phyloP scores from a whole-genome alignment of 1,139 yeast genomes.

The Diutina rugosa region DNA sequence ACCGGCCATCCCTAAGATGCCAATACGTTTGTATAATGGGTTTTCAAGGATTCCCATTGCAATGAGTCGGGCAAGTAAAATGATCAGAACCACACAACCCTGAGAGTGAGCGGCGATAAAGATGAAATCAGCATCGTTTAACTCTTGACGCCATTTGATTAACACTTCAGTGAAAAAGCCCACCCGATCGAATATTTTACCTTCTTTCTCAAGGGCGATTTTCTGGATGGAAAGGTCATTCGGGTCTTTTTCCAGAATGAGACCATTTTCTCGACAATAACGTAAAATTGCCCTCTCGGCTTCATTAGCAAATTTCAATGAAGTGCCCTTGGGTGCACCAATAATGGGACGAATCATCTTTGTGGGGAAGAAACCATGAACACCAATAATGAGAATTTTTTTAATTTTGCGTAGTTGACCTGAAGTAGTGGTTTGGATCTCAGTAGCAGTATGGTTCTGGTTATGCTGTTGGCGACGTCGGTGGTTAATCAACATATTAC shows the following conservation, averaged over 20 bases:
- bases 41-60: slow-evolving; percentile 52
- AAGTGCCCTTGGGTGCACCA: slow-evolving; percentile 91
- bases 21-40: slow-evolving; percentile 39
- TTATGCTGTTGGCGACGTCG: slow-evolving; percentile 5
- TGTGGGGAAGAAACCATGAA: slow-evolving; percentile 92
- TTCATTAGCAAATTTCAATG: slow-evolving; percentile 73
- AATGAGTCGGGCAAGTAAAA: slow-evolving; percentile 59
- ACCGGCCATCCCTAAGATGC: slow-evolving; percentile 90
- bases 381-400: slow-evolving; percentile 72
- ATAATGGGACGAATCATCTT: slow-evolving; percentile 71
- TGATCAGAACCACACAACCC: slow-evolving; percentile 86
- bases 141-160: slow-evolving; percentile 56
- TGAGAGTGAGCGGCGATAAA: slow-evolving; percentile 91
- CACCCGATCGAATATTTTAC: slow-evolving; percentile 77
- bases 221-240: slow-evolving; percentile 58
- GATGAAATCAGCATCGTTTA: slow-evolving; percentile 69
- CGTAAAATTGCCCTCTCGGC: slow-evolving; percentile 67
- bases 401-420: slow-evolving; percentile 23
- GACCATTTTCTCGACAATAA: slow-evolving; percentile 53
- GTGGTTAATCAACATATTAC: slow-evolving; percentile 28
- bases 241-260: slow-evolving; percentile 24
- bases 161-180: slow-evolving; percentile 65
- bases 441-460: slow-evolving; percentile 3
- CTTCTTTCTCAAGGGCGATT: slow-evolving; percentile 89
- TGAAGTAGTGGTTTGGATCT: slow-evolving; percentile 5